These are phyloP conservation scores for Euphorbia lathyris DNA, from an alignment of 345 rosid species.

Conservation along the genomic window DNA sequence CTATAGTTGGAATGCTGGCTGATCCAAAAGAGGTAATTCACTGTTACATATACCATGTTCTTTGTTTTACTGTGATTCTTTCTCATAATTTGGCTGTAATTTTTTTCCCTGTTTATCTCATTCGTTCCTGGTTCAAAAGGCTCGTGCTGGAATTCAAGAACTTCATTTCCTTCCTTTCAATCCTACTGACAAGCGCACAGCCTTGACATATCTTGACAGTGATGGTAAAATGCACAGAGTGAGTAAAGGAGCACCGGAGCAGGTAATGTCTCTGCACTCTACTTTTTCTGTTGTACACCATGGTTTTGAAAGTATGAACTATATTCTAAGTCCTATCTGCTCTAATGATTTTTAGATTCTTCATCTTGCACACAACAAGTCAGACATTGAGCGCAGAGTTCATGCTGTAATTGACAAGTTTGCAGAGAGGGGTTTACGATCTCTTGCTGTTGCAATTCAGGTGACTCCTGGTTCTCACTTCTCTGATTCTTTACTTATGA, in stretches of 20 bases:
- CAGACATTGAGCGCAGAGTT: constrained; percentile 86
- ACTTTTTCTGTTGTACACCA: not conserved
- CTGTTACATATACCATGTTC: not conserved
- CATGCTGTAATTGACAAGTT: constrained; percentile 94
- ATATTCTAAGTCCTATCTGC: constrained; percentile 18
- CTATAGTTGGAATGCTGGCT: constrained; percentile 94
- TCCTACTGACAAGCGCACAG: constrained; percentile 97
- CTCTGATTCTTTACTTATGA: not conserved
- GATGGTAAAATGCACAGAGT: constrained; percentile 94
- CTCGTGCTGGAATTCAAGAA: constrained; percentile 93
- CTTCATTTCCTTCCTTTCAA: constrained; percentile 96
- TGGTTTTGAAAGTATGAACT: not conserved
- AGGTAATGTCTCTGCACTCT: constrained; percentile 43
- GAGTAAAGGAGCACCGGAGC: constrained; percentile 99
- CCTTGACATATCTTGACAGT: constrained; percentile 73
- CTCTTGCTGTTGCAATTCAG: constrained; percentile 98
- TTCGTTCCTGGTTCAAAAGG: constrained; percentile 40
- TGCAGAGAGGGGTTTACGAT: constrained; percentile 90
- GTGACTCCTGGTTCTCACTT: constrained; percentile 29
- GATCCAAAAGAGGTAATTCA: constrained; percentile 88
- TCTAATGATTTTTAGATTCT: constrained; percentile 55
- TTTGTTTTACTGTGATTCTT: not conserved
- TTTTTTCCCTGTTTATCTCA: not conserved
- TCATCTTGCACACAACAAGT: constrained; percentile 79
- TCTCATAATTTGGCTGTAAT: not conserved